Evolutionary conservation across 1,139 yeast genomes (phyloP).

Genomic region (Scheffersomyces titani): DNA sequence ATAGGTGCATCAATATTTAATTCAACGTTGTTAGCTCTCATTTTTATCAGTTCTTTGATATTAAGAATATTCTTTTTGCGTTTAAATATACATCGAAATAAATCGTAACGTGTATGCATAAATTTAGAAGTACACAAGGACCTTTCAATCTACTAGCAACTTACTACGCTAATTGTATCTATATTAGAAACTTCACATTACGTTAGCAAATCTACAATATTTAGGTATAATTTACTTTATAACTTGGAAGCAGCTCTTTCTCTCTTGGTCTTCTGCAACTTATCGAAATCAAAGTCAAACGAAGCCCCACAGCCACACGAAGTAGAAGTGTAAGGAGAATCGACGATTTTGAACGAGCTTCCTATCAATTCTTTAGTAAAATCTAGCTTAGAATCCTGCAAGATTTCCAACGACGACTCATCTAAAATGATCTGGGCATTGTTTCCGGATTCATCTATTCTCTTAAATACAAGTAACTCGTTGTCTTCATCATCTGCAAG

Average conservation of each 20-base stretch:
- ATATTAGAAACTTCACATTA: no score
- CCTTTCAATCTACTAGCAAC: no score
- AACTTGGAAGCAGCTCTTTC: conserved; percentile 4
- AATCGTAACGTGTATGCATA: neutral
- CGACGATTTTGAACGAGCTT: conserved; percentile 86
- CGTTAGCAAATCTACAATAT: neutral
- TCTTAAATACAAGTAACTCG: conserved; percentile 57
- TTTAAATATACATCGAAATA: neutral
- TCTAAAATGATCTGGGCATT: conserved; percentile 73
- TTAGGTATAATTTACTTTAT: neutral
- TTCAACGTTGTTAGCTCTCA: neutral
- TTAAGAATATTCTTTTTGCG: neutral
- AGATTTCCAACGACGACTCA: conserved; percentile 73
- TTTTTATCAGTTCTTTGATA: neutral
- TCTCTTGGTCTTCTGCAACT: conserved; percentile 30
- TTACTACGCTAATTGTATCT: no score
- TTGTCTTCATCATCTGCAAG: conserved; percentile 42
- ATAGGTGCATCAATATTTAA: neutral
- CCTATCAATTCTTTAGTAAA: conserved; percentile 94
- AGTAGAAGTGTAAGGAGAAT: conserved; percentile 86
- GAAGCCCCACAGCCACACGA: conserved; percentile 98
- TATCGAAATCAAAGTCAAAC: conserved; percentile 83
- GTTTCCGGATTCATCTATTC: conserved; percentile 43
- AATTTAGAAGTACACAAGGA: neutral
- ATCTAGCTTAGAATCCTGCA: conserved; percentile 85